Conservation (phyloP, 1,284 basidiomycete species). For the Paramarasmius palmivorus region DNA sequence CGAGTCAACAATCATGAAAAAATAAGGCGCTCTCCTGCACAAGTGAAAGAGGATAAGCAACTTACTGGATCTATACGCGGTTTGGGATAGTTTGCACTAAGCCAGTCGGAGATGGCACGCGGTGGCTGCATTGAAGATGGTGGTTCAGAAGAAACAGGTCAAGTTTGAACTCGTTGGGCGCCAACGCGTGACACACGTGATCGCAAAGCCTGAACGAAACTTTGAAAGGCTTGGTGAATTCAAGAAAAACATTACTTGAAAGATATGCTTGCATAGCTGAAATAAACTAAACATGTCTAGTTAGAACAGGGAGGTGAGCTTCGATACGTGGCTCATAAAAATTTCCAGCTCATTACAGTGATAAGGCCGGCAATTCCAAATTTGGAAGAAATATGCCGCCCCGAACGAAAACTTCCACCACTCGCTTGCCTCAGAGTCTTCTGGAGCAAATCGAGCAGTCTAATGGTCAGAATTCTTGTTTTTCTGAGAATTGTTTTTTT, state of each 20-base stretch:
- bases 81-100: constrained; percentile 48
- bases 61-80: constrained; percentile 58
- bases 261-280: too few relatives aligned
- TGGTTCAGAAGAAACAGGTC: too few relatives aligned
- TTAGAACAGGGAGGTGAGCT: too few relatives aligned
- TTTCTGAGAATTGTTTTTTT: constrained; percentile 4
- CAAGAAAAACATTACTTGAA: too few relatives aligned
- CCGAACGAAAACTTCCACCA: constrained; percentile 38
- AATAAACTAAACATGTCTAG: too few relatives aligned
- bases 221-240: too few relatives aligned
- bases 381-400: constrained; percentile 24
- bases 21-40: background rate
- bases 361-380: background rate
- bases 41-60: background rate
- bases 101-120: constrained; percentile 40
- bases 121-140: constrained; percentile 28
- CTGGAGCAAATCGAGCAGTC: constrained; percentile 34
- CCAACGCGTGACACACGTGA: too few relatives aligned
- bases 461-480: constrained; percentile 17
- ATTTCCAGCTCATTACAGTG: too few relatives aligned
- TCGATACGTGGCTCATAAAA: too few relatives aligned
- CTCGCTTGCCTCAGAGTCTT: constrained; percentile 42
- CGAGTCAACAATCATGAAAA: too few relatives aligned
- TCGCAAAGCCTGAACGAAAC: too few relatives aligned
- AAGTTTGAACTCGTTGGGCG: too few relatives aligned